phyloP scores from a whole-genome alignment of 306 rosid genomes.

The Lupinus albus region DNA sequence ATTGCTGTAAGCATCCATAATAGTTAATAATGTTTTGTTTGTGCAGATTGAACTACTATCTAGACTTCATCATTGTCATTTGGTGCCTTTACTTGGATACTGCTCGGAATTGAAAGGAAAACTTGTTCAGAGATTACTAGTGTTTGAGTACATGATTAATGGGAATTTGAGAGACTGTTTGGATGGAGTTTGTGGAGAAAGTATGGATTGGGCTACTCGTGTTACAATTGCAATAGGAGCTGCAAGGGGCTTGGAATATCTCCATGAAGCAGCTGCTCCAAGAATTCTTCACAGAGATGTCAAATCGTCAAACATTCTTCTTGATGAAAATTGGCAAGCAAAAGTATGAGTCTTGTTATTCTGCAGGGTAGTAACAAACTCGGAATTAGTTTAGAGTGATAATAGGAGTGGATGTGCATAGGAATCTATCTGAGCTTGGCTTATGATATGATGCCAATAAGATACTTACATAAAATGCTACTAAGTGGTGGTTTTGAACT shows the following conservation, averaged over 20 bases:
- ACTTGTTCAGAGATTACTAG: slow-evolving; percentile 79
- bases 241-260: slow-evolving; percentile 97
- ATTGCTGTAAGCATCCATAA: not conserved
- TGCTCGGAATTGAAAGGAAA: slow-evolving; percentile 82
- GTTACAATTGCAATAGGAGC: slow-evolving; percentile 88
- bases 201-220: slow-evolving; percentile 78
- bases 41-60: slow-evolving; percentile 84
- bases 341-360: slow-evolving; percentile 60
- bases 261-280: slow-evolving; percentile 99
- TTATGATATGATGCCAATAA: slow-evolving; percentile 4
- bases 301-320: slow-evolving; percentile 95
- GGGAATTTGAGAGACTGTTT: slow-evolving; percentile 90
- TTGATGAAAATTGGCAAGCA: slow-evolving; percentile 87
- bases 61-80: slow-evolving; percentile 91
- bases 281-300: slow-evolving; percentile 94
- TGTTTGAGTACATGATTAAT: slow-evolving; percentile 77
- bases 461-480: slow-evolving; percentile 12
- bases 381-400: not conserved
- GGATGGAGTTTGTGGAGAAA: slow-evolving; percentile 69
- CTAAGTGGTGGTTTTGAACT: not conserved
- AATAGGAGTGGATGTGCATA: slow-evolving; percentile 6
- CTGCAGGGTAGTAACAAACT: slow-evolving; percentile 10
- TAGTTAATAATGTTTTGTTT: slow-evolving; percentile 16
- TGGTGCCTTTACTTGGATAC: slow-evolving; percentile 94
- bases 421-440: slow-evolving; percentile 10